Base-by-base conservation (phyloP, 1,284 basidiomycete genomes). In the Pisolithus thermaeus region DNA sequence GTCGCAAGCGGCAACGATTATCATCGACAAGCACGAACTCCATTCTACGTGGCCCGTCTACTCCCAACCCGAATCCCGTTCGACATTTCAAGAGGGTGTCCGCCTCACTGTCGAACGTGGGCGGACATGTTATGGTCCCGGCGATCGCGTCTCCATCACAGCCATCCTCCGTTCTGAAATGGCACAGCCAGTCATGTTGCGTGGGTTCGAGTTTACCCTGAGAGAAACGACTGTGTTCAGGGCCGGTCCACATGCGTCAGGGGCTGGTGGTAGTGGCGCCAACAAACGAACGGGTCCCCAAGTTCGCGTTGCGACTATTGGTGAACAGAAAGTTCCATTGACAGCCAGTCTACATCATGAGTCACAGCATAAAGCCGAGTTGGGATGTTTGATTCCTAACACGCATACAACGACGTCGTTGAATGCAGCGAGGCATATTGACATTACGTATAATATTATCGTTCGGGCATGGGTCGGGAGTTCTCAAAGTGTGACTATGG, bases 21-120 rank as follows among this genome's bases (percentile, higher is more conserved):
- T 84, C 54, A 88, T 95, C 59, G 87, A 90, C 72, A 94, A 94
- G 68, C 90, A 94, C 62, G 92, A 94, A 56, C 70, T 93, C 7
- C 90, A 93, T 59, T 88, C 90, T 2, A 85, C 88, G 2, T 95
- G 92, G 92, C 91, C 91, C 0, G 76, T 92, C 41, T 94, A 93
- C 66, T 81, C 83, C 49, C 83, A 88, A 60, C 80, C 80, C 6
- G 90, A 94, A 62, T 78, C 77, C 35, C 83, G 87, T n/a, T 75
- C 79, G n/a, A 70, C 80, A 8, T 65, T 73, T 1, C 75, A 82
- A 52, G 83, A 89, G 6, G 84, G 83, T 22, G 77, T 91, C 18
- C 82, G 78, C 16, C 77, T 94, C 54, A 80, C 78, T 38, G 84
- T 92, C n/a, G 82, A 87, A 22, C 82, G 91, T 28, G 74, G 76